Conservation (phyloP, 257 asterid species). For the Solanum pennellii region DNA sequence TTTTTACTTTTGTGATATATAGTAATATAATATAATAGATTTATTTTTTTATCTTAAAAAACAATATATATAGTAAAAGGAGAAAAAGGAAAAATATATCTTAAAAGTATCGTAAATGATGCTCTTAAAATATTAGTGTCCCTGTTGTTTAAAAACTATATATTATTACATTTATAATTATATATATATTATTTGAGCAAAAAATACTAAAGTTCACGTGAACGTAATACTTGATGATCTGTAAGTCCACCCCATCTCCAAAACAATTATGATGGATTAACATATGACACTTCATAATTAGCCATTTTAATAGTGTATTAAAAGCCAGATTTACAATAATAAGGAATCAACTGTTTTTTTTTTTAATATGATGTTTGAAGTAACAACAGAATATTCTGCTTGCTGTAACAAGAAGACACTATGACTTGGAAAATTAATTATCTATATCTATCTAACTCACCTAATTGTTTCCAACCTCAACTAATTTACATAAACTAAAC, state of each 20-base stretch:
- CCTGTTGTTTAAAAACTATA: too few relatives aligned
- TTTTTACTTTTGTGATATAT: background rate
- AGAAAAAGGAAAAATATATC: too few relatives aligned
- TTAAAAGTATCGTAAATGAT: too few relatives aligned
- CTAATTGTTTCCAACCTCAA: background rate
- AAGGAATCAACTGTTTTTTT: background rate
- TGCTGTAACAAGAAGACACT: background rate
- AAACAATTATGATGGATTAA: background rate
- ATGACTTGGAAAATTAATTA: background rate
- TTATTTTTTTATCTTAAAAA: too few relatives aligned
- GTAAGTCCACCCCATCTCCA: background rate
- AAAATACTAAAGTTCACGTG: background rate
- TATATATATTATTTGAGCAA: background rate
- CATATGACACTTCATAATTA: background rate
- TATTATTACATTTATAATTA: too few relatives aligned
- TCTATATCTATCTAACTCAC: background rate
- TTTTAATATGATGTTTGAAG: background rate
- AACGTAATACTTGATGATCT: background rate
- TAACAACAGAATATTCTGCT: background rate
- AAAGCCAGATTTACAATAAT: background rate
- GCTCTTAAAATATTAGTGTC: too few relatives aligned
- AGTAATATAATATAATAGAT: too few relatives aligned
- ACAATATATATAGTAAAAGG: too few relatives aligned
- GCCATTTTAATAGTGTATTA: background rate
- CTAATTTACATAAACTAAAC: slow-evolving; percentile 1